Conservation (phyloP, 495 filamentous ascomycete genomes). For the Bacidia gigantensis region DNA sequence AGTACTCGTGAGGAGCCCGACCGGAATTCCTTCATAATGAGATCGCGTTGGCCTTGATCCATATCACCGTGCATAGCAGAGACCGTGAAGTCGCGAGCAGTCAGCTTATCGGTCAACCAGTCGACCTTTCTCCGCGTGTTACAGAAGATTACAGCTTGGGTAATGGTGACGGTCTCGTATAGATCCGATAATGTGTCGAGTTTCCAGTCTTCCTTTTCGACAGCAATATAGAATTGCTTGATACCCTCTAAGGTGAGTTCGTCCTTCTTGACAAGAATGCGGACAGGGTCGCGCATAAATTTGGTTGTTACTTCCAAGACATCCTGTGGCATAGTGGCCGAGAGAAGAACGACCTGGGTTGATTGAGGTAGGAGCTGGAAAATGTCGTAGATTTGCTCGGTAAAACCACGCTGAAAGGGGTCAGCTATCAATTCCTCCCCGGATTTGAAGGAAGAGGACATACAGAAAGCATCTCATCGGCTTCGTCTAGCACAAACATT, state of each 20-base stretch:
- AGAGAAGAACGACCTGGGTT: constrained; percentile 94
- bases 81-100: constrained; percentile 94
- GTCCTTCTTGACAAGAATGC: constrained; percentile 98
- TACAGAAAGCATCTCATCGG: constrained; percentile 96
- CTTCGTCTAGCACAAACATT: constrained; percentile 98
- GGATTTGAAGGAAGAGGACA: constrained; percentile 22
- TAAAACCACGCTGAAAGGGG: constrained; percentile 68
- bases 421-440: background rate
- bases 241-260: constrained; percentile 98
- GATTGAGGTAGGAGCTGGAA: constrained; percentile 95
- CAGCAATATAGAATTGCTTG: constrained; percentile 99
- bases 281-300: constrained; percentile 99
- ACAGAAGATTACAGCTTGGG: constrained; percentile 99
- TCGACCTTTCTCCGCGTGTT: constrained; percentile 99
- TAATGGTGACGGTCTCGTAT: constrained; percentile 98
- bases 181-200: constrained; percentile 96
- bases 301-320: constrained; percentile 99
- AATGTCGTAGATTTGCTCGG: constrained; percentile 99
- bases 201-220: constrained; percentile 99
- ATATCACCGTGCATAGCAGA: constrained; percentile 99
- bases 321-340: constrained; percentile 95
- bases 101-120: constrained; percentile 99
- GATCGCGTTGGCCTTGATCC: constrained; percentile 91
- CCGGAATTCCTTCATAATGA: constrained; percentile 99
- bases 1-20: constrained; percentile 94